A percentile compares a stretch with the other conserved stretches of the same genome.
These are phyloP conservation scores for Moniliophthora roreri DNA, from an alignment of 1,284 basidiomycete species.

Conservation along the genomic window DNA sequence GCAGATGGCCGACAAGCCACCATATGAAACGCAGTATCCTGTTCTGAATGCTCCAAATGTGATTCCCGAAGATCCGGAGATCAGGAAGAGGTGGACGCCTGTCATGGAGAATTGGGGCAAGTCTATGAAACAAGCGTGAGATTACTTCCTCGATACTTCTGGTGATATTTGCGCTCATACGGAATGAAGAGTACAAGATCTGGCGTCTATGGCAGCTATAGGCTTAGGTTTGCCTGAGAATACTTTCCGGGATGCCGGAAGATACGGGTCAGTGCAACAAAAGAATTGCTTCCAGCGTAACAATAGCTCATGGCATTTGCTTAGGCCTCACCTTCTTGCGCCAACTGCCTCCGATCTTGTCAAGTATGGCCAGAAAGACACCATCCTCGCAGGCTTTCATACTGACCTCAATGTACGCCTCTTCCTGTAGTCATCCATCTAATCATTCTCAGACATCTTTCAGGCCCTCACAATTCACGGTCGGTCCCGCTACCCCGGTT, in stretches of 20 bases:
- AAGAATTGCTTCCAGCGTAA: background rate
- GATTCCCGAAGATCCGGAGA: conserved; percentile 56
- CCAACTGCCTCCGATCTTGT: conserved; percentile 87
- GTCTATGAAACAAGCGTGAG: conserved; percentile 83
- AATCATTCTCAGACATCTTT: no score
- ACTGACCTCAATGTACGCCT: conserved; percentile 70
- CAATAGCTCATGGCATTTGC: background rate
- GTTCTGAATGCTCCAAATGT: conserved; percentile 79
- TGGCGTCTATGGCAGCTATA: conserved; percentile 81
- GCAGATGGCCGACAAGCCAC: conserved; percentile 77
- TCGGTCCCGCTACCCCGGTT: conserved; percentile 79
- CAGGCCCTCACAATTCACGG: conserved; percentile 79
- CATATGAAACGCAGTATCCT: conserved; percentile 77
- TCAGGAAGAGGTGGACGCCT: conserved; percentile 62
- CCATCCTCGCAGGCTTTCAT: conserved; percentile 90
- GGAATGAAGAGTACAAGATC: conserved; percentile 63
- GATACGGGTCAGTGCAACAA: conserved; percentile 64
- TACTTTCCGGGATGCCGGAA: conserved; percentile 74
- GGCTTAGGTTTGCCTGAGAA: conserved; percentile 73
- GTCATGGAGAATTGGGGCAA: conserved; percentile 83
- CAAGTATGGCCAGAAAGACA: conserved; percentile 75
- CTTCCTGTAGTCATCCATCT: no score
- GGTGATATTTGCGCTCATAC: background rate
- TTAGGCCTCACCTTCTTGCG: conserved; percentile 83
- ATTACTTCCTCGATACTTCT: conserved; percentile 13